Base-by-base conservation (phyloP, 768 basidiomycete genomes). In the Kwoniella sp. region DNA sequence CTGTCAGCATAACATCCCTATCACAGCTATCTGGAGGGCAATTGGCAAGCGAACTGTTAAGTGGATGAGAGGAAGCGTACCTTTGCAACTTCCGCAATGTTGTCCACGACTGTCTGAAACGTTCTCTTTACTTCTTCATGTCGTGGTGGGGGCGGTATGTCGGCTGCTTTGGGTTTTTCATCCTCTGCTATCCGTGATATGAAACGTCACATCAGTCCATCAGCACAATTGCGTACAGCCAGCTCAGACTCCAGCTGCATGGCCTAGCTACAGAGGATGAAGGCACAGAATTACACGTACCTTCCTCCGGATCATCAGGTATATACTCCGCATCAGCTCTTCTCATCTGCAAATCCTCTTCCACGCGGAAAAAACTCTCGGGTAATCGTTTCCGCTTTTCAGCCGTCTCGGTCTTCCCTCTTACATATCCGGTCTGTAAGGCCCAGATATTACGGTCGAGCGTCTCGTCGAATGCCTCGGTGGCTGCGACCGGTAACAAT, bases 361-460 rank as follows among this genome's bases (percentile, higher is more conserved):
- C 71, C 30, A 83, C 57, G 7, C 70, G 63, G 62, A 85, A 83
- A 19, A 88, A 82, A 60, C 86, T 83, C 21, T 68, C 72, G 0
- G 91, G 92, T 46, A 83, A 81, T 9, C 82, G 85, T 52, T 88
- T 86, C 50, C 91, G 84, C 61, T 85, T 85, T 53, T 85, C 84
- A 24, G 88, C 87, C 40, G 90, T 84, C 60, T 87, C 84, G 65
- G 85, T 86, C 73, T 91, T 87, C 86, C 86, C 90, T 67, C 88
- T 84, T 55, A 91, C 80, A 29, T 88, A 83, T 53, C 89, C 89
- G 67, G 88, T 86, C 46, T 88, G 87, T 21, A 92, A 79, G 0
- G 88, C 88, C 88, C 89, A 91, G 49, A 93, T 88, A 49, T 85
- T 85, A 54, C 90, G 82, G 76, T 94, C 92, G 30, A 95, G 85